Base-by-base conservation (phyloP, 306 rosid genomes). In the Malus fusca region DNA sequence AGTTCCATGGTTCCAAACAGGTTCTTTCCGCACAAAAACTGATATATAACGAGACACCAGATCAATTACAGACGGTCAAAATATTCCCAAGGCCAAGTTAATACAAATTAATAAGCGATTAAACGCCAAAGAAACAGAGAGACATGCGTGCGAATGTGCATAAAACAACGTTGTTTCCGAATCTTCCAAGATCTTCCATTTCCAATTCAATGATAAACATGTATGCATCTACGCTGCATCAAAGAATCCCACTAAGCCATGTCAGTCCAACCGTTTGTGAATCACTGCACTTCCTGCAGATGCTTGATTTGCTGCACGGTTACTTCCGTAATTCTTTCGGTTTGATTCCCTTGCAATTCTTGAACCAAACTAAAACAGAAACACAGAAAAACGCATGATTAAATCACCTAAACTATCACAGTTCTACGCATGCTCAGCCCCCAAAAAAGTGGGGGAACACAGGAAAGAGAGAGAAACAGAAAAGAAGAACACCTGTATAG, bases 291-390 rank as follows among this genome's bases (percentile, higher is more conserved):
- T 95, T 67, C 98, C 98, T 12, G 97, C 98, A 31, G 96, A 92
- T 7, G 90, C 96, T 77, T 92, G 98, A 80, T 95, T 95, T 56
- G 98, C 98, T 1, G 98, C 98, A 15, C 98, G 89, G 80, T 92
- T 95, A 77, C 98, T 95, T 74, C 97, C 96, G 12, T 92, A 95
- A 63, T 88, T 92, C 86, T 89, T 88, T 30, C 96, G 84, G 75
- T 95, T 95, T 11, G 98, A 95, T 71, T 92, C 98, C 87, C 96
- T 85, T 0, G 98, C 96, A 69, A 95, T 92, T 86, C 98, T 95
- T 40, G 97, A 88, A 82, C 98, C 98, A 81, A 95, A 95, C 98
- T 95, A 79, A 85, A 82, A 44, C 76, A 76, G 73, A 59, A 43
- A 74, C 58, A 37, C 76, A 78, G 43, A 80, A 79, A 30, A 77